Conservation (phyloP, 176 grass and related monocot genomes). For the Musa troglodytarum region DNA sequence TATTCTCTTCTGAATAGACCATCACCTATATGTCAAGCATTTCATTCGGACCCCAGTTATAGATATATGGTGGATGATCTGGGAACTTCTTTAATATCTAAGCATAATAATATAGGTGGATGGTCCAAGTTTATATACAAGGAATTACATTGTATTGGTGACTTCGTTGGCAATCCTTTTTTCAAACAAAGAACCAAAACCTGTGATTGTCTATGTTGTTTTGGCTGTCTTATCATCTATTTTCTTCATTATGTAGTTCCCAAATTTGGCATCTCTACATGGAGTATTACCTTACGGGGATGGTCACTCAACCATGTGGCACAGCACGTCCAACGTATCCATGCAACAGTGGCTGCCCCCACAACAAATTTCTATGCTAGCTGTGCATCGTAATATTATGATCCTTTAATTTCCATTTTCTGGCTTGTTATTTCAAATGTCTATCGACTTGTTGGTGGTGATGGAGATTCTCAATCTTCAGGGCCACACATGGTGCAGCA, state of each 20-base stretch:
- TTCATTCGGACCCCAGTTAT: too few species aligned
- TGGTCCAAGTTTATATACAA: too few species aligned
- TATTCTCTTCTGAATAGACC: too few species aligned
- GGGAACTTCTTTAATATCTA: too few species aligned
- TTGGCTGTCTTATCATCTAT: neutral
- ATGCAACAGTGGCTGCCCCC: conserved; percentile 21
- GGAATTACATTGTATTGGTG: too few species aligned
- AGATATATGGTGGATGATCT: too few species aligned
- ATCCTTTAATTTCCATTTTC: conserved; percentile 12
- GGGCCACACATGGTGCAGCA: conserved; percentile 35
- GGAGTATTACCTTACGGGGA: conserved; percentile 42
- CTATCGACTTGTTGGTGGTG: conserved; percentile 1
- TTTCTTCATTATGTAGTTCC: conserved; percentile 27
- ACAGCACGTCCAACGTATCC: conserved; percentile 14
- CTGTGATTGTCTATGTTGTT: neutral
- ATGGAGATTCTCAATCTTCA: conserved; percentile 19
- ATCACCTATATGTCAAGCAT: too few species aligned
- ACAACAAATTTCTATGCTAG: conserved; percentile 20
- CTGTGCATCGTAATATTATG: conserved; percentile 28
- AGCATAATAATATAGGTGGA: too few species aligned
- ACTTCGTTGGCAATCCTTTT: too few species aligned
- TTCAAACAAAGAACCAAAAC: too few species aligned
- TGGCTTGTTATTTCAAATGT: neutral
- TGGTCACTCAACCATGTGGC: conserved; percentile 6
- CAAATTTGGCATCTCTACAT: conserved; percentile 45